phyloP scores from a whole-genome alignment of 148 eudicot species.

The Rhododendron vialii region DNA sequence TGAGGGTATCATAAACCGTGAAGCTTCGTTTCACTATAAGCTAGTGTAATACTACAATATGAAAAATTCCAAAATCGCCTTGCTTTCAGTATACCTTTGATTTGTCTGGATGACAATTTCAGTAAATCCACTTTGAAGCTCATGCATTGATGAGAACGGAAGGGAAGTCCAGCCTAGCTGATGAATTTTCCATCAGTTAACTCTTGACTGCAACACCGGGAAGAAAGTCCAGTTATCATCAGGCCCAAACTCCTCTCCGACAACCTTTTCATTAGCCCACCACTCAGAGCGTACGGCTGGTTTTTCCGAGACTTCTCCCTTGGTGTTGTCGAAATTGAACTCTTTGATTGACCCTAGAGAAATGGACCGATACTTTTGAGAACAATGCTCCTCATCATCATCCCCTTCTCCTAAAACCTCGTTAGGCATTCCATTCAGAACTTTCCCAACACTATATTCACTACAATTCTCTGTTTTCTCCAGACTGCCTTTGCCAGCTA shows the following conservation, averaged over 20 bases:
- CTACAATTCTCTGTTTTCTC: slow-evolving; percentile 16
- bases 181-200: slow-evolving; percentile 33
- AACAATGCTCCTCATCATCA: slow-evolving; percentile 28
- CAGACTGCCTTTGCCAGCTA: slow-evolving; percentile 9
- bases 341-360: slow-evolving; percentile 82
- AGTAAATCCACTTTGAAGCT: neutral
- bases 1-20: neutral
- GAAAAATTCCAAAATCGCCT: slow-evolving; percentile 3
- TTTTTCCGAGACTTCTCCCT: slow-evolving; percentile 34
- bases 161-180: neutral
- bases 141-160: neutral
- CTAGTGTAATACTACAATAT: neutral
- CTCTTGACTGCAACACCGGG: slow-evolving; percentile 68
- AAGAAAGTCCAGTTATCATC: slow-evolving; percentile 79
- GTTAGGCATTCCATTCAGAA: slow-evolving; percentile 20
- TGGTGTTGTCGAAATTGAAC: slow-evolving; percentile 70
- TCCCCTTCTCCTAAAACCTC: slow-evolving; percentile 23
- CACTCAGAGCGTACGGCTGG: slow-evolving; percentile 43
- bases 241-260: slow-evolving; percentile 37
- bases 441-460: slow-evolving; percentile 26
- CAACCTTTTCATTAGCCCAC: slow-evolving; percentile 66
- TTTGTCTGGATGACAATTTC: neutral
- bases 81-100: neutral
- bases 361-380: slow-evolving; percentile 43
- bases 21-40: neutral